Conservation (phyloP, 2,329 filamentous ascomycete genomes). For the Madurella fahalii region DNA sequence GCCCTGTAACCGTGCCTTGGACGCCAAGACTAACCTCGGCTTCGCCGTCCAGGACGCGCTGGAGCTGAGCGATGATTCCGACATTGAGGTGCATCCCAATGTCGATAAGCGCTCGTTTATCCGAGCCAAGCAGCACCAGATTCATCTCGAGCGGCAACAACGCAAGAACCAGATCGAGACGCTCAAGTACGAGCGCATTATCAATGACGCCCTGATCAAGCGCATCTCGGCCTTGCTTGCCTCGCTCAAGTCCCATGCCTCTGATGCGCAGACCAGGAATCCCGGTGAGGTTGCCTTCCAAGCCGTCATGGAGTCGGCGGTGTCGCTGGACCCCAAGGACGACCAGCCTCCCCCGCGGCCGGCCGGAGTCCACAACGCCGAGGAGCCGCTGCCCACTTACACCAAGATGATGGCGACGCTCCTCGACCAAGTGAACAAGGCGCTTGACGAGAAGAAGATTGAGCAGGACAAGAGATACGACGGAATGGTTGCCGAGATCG, state of each 20-base stretch:
- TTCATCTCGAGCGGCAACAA: constrained; percentile 84
- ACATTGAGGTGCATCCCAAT: constrained; percentile 97
- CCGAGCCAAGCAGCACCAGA: constrained; percentile 94
- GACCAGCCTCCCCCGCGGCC: constrained; percentile 71
- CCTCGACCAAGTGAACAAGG: constrained; percentile 85
- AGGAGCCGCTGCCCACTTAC: constrained; percentile 74
- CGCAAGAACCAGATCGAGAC: constrained; percentile 86
- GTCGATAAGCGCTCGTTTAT: constrained; percentile 99
- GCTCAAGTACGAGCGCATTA: constrained; percentile 83
- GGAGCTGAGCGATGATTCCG: constrained; percentile 96
- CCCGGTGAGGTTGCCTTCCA: constrained; percentile 84
- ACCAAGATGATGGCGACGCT: constrained; percentile 98
- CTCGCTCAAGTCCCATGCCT: constrained; percentile 69
- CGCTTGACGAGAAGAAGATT: constrained; percentile 71
- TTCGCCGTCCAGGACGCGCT: constrained; percentile 63
- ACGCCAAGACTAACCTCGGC: not conserved
- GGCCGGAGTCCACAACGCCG: constrained; percentile 71
- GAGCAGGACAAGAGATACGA: constrained; percentile 61
- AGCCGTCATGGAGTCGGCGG: constrained; percentile 77
- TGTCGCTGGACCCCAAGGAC: constrained; percentile 61
- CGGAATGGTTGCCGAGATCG: constrained; percentile 74
- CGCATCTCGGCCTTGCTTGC: constrained; percentile 77
- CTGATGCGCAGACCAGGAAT: constrained; percentile 59
- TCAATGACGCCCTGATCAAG: constrained; percentile 85
- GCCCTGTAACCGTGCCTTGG: not conserved